These are phyloP conservation scores for Phytophthora fragariae DNA, from an alignment of 352 stramenopile genomes.

Conservation along the genomic window DNA sequence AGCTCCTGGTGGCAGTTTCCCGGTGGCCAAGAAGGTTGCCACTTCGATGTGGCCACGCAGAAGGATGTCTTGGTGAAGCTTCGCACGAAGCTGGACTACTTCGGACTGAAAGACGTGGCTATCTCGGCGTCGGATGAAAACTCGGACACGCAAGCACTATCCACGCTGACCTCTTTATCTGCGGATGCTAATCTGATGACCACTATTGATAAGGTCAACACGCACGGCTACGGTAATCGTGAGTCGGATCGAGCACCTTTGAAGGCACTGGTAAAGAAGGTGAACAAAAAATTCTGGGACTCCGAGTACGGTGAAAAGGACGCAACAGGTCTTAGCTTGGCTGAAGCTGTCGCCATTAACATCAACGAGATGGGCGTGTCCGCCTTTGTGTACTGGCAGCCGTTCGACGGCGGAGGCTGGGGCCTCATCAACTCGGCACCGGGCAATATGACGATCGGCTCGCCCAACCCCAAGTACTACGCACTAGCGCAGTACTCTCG, in stretches of 20 bases:
- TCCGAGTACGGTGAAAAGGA: slow-evolving; percentile 62
- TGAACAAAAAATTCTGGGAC: slow-evolving; percentile 54
- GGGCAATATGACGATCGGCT: slow-evolving; percentile 42
- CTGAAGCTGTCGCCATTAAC: slow-evolving; percentile 53
- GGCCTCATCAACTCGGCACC: slow-evolving; percentile 52
- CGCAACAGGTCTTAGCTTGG: slow-evolving; percentile 47
- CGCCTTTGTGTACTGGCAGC: slow-evolving; percentile 65
- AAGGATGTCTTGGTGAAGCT: slow-evolving; percentile 45
- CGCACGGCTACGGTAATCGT: slow-evolving; percentile 54
- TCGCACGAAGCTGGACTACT: slow-evolving; percentile 43
- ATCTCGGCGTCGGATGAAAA: slow-evolving; percentile 58
- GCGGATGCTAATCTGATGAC: slow-evolving; percentile 22
- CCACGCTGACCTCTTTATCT: slow-evolving; percentile 36
- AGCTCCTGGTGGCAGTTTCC: slow-evolving; percentile 54
- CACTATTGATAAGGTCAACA: slow-evolving; percentile 54
- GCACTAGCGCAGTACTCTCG: slow-evolving; percentile 57
- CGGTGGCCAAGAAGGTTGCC: slow-evolving; percentile 50
- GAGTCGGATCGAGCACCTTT: slow-evolving; percentile 39
- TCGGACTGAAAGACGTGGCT: slow-evolving; percentile 28
- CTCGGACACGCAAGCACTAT: slow-evolving; percentile 39
- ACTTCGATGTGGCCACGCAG: slow-evolving; percentile 50
- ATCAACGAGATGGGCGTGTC: slow-evolving; percentile 61
- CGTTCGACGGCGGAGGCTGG: slow-evolving; percentile 51
- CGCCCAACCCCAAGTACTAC: slow-evolving; percentile 51
- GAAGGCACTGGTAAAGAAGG: slow-evolving; percentile 31